Evolutionary conservation across 164 flowering plant genomes (phyloP), one percentile per base, ranked within the genome.

Genomic region (Berberis thunbergii): DNA sequence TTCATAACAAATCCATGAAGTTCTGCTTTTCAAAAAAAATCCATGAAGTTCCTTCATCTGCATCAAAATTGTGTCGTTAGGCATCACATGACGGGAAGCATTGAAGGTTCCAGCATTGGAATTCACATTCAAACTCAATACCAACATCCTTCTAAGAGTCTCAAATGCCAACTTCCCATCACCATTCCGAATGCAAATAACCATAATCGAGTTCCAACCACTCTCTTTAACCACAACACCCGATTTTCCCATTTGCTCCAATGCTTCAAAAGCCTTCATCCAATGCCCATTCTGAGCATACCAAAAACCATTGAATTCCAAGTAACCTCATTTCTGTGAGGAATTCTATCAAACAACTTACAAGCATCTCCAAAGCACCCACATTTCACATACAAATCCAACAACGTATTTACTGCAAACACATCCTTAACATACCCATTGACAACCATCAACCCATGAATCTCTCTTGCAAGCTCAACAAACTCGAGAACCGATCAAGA

Each of bases 181-280:
- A 10, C 70, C 72, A 53, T 12, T 6, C 43, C 71, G 58, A 65
- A 69, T 67, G 57, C 72, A 69, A 58, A 72, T 70, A 4, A 72
- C 76, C 58, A 73, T 69, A 13, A 73, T 61, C 6, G 76, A 69
- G 44, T 73, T 73, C 76, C 76, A 73, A 54, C 72, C 61, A 65
- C 61, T 65, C 41, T 52, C 72, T 26, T 65, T 41, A 45, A 61
- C 62, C 53, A 44, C 52, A 69, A 59, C 2, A 49, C 76, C 64
- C 3, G 54, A 61, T 10, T 52, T 8, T 5, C 41, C 59, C 57
- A 73, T 58, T 12, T 57, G 12, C 26, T 65, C 57, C 61, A 69
- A 41, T 1, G 57, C 62, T 6, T 58, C 41, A 69, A 26, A 26
- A 26, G 26, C 26, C 26, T 26, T 26, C 26, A 26, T 26, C 26